phyloP scores from a whole-genome alignment of 1,139 yeast species.

The Hemisphaericaspora lyxosophila region DNA sequence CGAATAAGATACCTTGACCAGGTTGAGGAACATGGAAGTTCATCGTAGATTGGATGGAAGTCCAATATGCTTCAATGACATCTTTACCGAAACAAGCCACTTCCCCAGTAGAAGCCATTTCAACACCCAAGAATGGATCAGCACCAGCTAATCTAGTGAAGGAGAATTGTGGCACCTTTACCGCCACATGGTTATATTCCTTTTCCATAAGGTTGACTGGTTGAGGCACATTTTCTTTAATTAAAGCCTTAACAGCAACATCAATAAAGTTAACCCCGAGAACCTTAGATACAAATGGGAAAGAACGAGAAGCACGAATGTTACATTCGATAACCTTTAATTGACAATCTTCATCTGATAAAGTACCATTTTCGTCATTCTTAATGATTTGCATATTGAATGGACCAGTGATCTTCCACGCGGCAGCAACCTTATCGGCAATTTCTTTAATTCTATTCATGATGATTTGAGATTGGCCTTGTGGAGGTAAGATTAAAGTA shows the following conservation, averaged over 20 bases:
- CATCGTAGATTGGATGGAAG: conserved; percentile 95
- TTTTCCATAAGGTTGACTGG: conserved; percentile 69
- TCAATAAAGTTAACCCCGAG: conserved; percentile 92
- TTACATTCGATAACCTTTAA: conserved; percentile 96
- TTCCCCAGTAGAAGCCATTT: conserved; percentile 99
- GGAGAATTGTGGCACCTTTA: conserved; percentile 97
- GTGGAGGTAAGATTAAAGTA: conserved; percentile 91
- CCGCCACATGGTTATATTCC: conserved; percentile 75
- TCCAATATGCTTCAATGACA: conserved; percentile 92
- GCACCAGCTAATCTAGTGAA: conserved; percentile 98
- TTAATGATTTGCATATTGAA: conserved; percentile 93
- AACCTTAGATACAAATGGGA: conserved; percentile 98
- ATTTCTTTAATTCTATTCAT: conserved; percentile 69
- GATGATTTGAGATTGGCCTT: conserved; percentile 57
- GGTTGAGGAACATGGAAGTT: conserved; percentile 92
- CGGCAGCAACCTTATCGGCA: conserved; percentile 89
- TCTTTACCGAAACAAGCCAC: conserved; percentile 93
- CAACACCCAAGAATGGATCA: conserved; percentile 97
- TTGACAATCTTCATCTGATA: conserved; percentile 54
- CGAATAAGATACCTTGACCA: conserved; percentile 84
- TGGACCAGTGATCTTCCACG: conserved; percentile 97
- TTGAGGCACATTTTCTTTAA: conserved; percentile 67
- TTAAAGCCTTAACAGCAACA: conserved; percentile 84
- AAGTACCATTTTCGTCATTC: conserved; percentile 32
- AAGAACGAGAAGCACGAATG: conserved; percentile 96